Conservation (phyloP, 2,329 filamentous ascomycete genomes). For the Xylariomycetidae sp. region DNA sequence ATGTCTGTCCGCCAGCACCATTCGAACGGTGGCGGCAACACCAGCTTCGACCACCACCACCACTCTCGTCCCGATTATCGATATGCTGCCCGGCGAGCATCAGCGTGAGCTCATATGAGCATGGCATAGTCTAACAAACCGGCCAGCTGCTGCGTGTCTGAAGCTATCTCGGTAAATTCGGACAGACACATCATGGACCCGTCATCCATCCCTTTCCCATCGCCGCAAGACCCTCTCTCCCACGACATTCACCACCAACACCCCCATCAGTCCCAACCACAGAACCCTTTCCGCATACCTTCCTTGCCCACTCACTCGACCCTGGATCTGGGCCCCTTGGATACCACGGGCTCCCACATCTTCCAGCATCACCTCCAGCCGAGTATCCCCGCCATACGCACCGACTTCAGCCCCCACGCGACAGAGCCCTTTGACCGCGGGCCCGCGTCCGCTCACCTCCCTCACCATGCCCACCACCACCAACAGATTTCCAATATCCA, state of each 20-base stretch:
- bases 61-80: too few relatives aligned
- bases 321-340: conserved; percentile 35
- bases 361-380: conserved; percentile 28
- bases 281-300: conserved; percentile 18
- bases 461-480: conserved; percentile 17
- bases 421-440: conserved; percentile 12
- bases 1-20: too few relatives aligned
- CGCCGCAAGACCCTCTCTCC: conserved; percentile 14
- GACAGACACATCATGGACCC: conserved; percentile 27
- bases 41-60: too few relatives aligned
- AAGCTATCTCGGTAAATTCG: too few relatives aligned
- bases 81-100: too few relatives aligned
- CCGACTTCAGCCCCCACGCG: conserved; percentile 22
- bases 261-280: conserved; percentile 6
- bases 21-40: too few relatives aligned
- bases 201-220: conserved; percentile 17
- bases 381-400: conserved; percentile 28
- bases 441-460: conserved; percentile 16
- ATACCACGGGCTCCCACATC: conserved; percentile 33
- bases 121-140: too few relatives aligned
- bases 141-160: too few relatives aligned
- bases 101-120: too few relatives aligned
- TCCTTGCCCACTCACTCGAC: conserved; percentile 29
- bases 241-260: conserved; percentile 17
- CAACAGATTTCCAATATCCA: conserved; percentile 14